These are phyloP conservation scores for Hymenoscyphus fraxineus DNA, from an alignment of 2,329 filamentous ascomycete genomes.

Conservation along the genomic window DNA sequence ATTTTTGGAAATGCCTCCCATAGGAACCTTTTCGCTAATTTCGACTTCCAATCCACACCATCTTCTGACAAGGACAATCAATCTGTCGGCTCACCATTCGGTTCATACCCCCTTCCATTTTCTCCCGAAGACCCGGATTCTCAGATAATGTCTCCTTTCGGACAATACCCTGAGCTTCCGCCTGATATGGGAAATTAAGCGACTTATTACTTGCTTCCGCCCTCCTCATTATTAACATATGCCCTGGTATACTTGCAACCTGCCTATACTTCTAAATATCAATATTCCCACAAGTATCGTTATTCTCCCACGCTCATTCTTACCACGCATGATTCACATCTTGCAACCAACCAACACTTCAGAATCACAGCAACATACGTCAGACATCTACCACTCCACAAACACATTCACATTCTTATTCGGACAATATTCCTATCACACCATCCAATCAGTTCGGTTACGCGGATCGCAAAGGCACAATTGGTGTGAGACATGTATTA, in stretches of 20 bases:
- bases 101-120: background rate
- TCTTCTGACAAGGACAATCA: background rate
- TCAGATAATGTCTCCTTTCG: background rate
- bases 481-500: constrained; percentile 4
- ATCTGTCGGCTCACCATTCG: background rate
- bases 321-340: background rate
- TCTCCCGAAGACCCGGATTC: background rate
- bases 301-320: background rate
- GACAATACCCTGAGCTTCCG: background rate
- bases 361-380: background rate
- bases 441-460: background rate
- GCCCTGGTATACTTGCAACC: background rate
- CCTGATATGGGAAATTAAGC: background rate
- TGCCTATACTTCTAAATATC: constrained; percentile 1
- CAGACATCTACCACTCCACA: background rate
- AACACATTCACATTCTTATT: background rate
- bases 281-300: background rate
- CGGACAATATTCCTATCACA: background rate
- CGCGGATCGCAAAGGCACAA: background rate
- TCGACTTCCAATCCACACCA: background rate
- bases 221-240: background rate
- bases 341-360: background rate
- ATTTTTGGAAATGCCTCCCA: background rate
- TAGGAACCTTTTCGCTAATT: background rate
- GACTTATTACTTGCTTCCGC: background rate